Conservation (phyloP, 2,329 filamentous ascomycete species). For the Cladorrhinum sp. region DNA sequence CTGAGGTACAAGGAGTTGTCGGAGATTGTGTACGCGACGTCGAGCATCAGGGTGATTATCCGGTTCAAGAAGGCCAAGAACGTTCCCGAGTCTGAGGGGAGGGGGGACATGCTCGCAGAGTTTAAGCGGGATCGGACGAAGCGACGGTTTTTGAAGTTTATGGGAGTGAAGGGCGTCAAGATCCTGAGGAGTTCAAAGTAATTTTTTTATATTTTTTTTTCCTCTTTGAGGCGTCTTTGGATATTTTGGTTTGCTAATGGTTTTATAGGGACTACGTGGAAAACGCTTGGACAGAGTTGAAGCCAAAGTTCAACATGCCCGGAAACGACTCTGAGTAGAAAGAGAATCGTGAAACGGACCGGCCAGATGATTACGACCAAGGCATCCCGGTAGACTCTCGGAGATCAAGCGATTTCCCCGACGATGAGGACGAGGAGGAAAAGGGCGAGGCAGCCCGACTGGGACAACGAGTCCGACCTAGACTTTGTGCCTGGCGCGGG, state of each 20-base stretch:
- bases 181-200: constrained; percentile 42
- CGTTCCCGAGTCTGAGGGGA: constrained; percentile 26
- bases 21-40: constrained; percentile 44
- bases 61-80: constrained; percentile 34
- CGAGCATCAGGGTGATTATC: constrained; percentile 43
- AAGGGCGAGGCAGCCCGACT: no score
- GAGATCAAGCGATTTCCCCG: no score
- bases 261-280: constrained; percentile 7
- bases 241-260: no score
- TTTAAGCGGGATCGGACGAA: constrained; percentile 54
- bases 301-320: constrained; percentile 2
- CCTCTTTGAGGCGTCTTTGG: neutral
- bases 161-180: constrained; percentile 41
- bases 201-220: no score
- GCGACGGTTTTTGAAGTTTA: constrained; percentile 49
- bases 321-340: constrained; percentile 2
- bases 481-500: no score
- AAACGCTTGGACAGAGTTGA: neutral
- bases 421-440: no score
- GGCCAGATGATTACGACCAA: neutral
- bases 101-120: constrained; percentile 48
- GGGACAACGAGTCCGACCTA: no score
- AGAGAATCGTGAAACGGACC: no score
- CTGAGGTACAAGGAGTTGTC: constrained; percentile 45
- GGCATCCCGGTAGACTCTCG: no score